A percentile compares a stretch with the other conserved stretches of the same genome.
Conservation (phyloP, 495 filamentous ascomycete genomes). For the Penicillium argentinense region DNA sequence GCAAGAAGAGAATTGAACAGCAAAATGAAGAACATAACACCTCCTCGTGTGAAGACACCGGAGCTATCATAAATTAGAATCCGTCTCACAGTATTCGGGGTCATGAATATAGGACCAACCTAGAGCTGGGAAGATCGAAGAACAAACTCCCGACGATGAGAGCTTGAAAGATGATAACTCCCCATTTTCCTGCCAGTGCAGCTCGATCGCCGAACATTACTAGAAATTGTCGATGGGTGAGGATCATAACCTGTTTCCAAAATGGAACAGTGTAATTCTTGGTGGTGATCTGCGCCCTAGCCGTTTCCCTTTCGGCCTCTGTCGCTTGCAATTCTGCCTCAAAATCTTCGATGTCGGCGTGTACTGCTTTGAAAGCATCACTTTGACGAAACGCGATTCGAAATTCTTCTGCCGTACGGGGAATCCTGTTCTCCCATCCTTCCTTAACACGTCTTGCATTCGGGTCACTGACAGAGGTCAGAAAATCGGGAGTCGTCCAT, state of each 20-base stretch:
- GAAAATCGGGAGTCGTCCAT: constrained; percentile 68
- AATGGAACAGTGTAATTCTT: constrained; percentile 67
- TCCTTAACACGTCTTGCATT: constrained; percentile 57
- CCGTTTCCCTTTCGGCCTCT: constrained; percentile 45
- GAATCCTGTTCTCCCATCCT: constrained; percentile 61
- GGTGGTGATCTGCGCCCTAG: constrained; percentile 46
- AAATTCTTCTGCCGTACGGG: constrained; percentile 60
- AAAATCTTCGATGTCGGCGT: constrained; percentile 50
- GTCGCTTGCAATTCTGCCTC: constrained; percentile 50
- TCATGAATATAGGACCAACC: constrained; percentile 16
- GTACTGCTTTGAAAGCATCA: constrained; percentile 29
- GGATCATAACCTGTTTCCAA: constrained; percentile 64
- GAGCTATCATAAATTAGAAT: constrained; percentile 22
- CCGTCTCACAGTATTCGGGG: not conserved
- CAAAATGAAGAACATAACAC: constrained; percentile 71
- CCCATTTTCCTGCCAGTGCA: constrained; percentile 52
- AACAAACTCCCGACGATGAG: constrained; percentile 78
- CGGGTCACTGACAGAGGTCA: constrained; percentile 66
- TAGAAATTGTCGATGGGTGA: constrained; percentile 65
- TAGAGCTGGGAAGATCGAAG: constrained; percentile 64
- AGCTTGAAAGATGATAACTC: constrained; percentile 66
- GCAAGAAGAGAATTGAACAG: constrained; percentile 82
- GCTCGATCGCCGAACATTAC: constrained; percentile 63
- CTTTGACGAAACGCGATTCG: constrained; percentile 53
- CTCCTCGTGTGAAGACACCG: constrained; percentile 49